Percentiles rank a stretch among this genome's conserved stretches.
phyloP scores from a whole-genome alignment of 2,329 filamentous ascomycete species.

The Cercospora brassicicola region DNA sequence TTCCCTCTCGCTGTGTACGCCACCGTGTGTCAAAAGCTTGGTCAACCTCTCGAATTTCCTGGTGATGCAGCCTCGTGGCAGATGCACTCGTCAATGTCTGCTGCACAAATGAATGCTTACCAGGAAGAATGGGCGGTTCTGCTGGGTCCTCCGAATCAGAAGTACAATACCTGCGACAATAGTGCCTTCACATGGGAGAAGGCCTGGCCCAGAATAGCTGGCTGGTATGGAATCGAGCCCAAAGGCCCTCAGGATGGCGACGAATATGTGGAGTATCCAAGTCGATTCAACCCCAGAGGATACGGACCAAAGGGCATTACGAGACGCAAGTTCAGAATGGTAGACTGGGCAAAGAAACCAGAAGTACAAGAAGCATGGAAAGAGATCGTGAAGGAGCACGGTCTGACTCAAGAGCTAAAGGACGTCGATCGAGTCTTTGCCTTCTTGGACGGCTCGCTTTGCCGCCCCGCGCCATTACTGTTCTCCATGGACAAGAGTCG shows the following conservation, averaged over 20 bases:
- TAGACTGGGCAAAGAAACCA: conserved; percentile 49
- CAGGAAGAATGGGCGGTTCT: conserved; percentile 55
- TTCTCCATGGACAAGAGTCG: conserved; percentile 48
- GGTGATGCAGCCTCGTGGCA: conserved; percentile 51
- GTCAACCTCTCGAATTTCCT: conserved; percentile 47
- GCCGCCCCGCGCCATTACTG: conserved; percentile 34
- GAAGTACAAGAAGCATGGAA: conserved; percentile 51
- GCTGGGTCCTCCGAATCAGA: conserved; percentile 44
- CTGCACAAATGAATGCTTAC: conserved; percentile 51
- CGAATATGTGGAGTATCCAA: conserved; percentile 30
- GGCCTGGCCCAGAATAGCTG: conserved; percentile 52
- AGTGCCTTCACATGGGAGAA: conserved; percentile 51
- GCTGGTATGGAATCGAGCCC: conserved; percentile 46
- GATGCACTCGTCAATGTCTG: conserved; percentile 43
- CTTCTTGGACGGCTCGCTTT: conserved; percentile 48
- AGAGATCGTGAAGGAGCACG: conserved; percentile 45
- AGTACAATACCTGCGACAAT: conserved; percentile 54
- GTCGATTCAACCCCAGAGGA: conserved; percentile 30
- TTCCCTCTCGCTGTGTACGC: conserved; percentile 55
- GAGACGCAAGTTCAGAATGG: conserved; percentile 30
- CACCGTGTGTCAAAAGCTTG: conserved; percentile 46
- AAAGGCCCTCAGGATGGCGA: conserved; percentile 32
- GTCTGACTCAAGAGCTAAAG: conserved; percentile 39
- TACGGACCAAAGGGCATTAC: conserved; percentile 35
- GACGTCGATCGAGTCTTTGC: conserved; percentile 52